Evolutionary conservation across 495 filamentous ascomycete species (phyloP), one percentile per base, ranked within the genome.

Genomic region (Aspergillus sparsus): DNA sequence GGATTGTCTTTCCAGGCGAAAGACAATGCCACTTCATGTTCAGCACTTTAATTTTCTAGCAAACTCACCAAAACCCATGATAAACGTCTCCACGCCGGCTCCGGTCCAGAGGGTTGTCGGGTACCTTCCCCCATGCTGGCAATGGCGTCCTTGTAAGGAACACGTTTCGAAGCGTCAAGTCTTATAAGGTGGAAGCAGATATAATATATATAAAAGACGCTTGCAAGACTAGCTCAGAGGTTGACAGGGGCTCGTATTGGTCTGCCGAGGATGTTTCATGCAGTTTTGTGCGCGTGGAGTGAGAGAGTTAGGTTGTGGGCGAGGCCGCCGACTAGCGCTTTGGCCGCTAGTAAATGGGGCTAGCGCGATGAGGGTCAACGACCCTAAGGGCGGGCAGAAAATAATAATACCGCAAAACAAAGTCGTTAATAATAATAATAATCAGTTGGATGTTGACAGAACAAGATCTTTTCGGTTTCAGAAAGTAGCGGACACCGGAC

Each of bases 1-100:
- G 7, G 52, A 54, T 21, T 4, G 37, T 11, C 10, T 41, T 10
- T 9, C 9, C 6, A 1, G 37, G 37, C 37, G n/a, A 47, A 15
- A 9, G 15, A 47, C n/a, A 10, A 7, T 9, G 2, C 44, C 15
- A n/a, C 6, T 47, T 47, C n/a, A 1, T 18, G 13, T 46, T 8
- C 15, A 46, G 42, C 11, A 16, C 11, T 18, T 9, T 18, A 42
- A 42, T n/a, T 13, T 7, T 13, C 35, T 44, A 18, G 18, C 33
- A 16, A 45, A 32, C 83, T 60, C 83, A 95, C 93, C 67, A 90
- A 85, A 65, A 91, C 77, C 63, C 96, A 82, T 42, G 91, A 92
- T 27, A 89, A 74, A 71, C 87, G 85, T 77, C 90, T 94, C 82
- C 91, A 82, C 32, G 87, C 82, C 64, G 90, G 66, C 56, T 88